These are phyloP conservation scores for Fusarium sambucinum DNA, from an alignment of 2,329 filamentous ascomycete genomes.

Conservation along the genomic window DNA sequence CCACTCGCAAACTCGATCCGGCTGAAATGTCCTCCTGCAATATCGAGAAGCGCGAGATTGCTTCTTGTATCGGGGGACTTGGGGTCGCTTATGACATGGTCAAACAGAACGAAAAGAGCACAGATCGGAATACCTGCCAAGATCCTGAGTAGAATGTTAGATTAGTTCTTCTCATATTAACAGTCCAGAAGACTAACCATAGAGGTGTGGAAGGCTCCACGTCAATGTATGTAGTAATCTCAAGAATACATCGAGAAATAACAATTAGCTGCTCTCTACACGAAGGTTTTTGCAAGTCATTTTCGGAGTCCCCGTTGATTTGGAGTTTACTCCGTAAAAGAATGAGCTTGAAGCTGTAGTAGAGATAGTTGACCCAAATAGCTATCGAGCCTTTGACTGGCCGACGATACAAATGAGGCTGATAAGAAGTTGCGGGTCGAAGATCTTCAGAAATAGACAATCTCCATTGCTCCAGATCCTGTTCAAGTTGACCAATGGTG, in stretches of 20 bases:
- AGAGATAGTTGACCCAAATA: slow-evolving; percentile 40
- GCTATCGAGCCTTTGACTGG: slow-evolving; percentile 17
- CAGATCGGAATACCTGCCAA: slow-evolving; percentile 38
- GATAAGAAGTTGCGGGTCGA: not conserved
- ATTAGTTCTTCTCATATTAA: no score
- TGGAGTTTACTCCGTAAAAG: slow-evolving; percentile 27
- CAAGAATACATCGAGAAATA: slow-evolving; percentile 32
- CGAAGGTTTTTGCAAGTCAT: not conserved
- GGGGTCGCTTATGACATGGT: slow-evolving; percentile 39
- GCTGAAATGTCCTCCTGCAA: slow-evolving; percentile 39
- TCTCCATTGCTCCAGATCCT: slow-evolving; percentile 38
- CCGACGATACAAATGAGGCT: slow-evolving; percentile 4
- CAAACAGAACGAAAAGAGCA: slow-evolving; percentile 41
- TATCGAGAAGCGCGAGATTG: slow-evolving; percentile 38
- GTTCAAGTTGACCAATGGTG: slow-evolving; percentile 21
- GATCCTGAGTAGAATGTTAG: slow-evolving; percentile 21
- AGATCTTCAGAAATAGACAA: slow-evolving; percentile 23
- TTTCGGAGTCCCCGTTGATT: not conserved
- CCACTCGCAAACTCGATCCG: slow-evolving; percentile 39
- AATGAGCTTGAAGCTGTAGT: slow-evolving; percentile 37
- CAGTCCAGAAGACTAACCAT: slow-evolving; percentile 6
- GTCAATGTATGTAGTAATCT: slow-evolving; percentile 40
- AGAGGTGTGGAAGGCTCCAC: slow-evolving; percentile 40
- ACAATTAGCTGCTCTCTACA: slow-evolving; percentile 18
- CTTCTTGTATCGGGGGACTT: slow-evolving; percentile 27